Conservation (phyloP, 108 stramenopile genomes). For the Nitzschia putrida region DNA sequence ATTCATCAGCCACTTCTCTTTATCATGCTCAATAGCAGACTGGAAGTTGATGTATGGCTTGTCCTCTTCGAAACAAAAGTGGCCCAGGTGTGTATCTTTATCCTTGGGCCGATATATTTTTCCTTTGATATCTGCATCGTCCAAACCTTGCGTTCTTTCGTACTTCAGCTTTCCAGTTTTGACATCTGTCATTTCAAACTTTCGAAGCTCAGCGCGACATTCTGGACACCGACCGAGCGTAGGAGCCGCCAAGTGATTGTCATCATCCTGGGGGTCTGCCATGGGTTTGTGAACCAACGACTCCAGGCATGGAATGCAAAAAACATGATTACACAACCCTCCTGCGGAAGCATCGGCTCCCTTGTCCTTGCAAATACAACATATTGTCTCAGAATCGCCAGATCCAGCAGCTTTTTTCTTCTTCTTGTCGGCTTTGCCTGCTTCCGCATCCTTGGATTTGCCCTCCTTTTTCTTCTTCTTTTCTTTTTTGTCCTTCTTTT, state of each 20-base stretch:
- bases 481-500: not conserved
- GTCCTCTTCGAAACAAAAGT: conserved; percentile 22
- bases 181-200: conserved; percentile 23
- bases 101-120: conserved; percentile 19
- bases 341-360: conserved; percentile 11
- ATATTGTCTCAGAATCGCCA: not conserved
- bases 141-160: not conserved
- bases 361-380: conserved; percentile 28
- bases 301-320: conserved; percentile 24
- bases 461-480: conserved; percentile 4
- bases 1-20: conserved; percentile 20
- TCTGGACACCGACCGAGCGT: conserved; percentile 25
- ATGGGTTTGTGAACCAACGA: conserved; percentile 12
- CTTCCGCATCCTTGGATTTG: not conserved
- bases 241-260: conserved; percentile 24
- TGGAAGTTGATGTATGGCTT: conserved; percentile 22
- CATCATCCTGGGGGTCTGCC: conserved; percentile 12
- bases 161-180: conserved; percentile 17
- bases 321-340: conserved; percentile 16
- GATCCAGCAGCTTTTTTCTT: not conserved
- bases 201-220: conserved; percentile 25
- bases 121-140: conserved; percentile 4
- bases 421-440: not conserved
- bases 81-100: not conserved
- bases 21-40: conserved; percentile 22